Evolutionary conservation across 2,329 filamentous ascomycete species (phyloP), one percentile per base, ranked within the genome.

Genomic region (Nemania sp.): DNA sequence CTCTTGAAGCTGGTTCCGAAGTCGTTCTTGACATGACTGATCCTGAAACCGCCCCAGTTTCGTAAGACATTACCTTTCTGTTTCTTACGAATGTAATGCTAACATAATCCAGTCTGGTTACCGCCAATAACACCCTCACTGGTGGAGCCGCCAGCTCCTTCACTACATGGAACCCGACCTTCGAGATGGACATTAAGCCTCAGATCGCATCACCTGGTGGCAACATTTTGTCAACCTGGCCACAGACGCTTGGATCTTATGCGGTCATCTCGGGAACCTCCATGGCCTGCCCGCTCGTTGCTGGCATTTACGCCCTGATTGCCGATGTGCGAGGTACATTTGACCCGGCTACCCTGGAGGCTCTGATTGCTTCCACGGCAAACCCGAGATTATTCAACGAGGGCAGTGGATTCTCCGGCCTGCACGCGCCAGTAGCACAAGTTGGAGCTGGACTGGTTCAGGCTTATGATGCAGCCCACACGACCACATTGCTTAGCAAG

Each of bases 111-210:
- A 67, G 70, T 20, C 62, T 79, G n/a, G 56, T 62, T 24, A 61
- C 69, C 39, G 54, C 61, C 28, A 31, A 59, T 45, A 82, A 82
- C 68, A 69, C 66, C 1, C 45, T 61, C 0, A 78, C 76, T 0
- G 80, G 77, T 1, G 83, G 83, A 6, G 79, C 75, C 40, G 64
- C 80, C 28, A 82, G 77, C 62, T 68, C 67, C 5, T 84, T 73
- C 66, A 81, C 79, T 36, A 79, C 77, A 5, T 86, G 82, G 83
- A 83, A 83, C 6, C 83, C 83, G 2, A 82, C 78, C 2, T 85
- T 76, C 66, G 82, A 86, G 62, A 72, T 82, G 58, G 76, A 79
- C 40, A 67, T 80, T 42, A 83, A 82, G 67, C 81, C 82, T 0
- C 76, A 83, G 60, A 67, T 83, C 36, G 77, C 76, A n/a, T 73